A percentile compares a stretch with the other conserved stretches of the same genome.
Evolutionary conservation across 306 rosid species (phyloP).

Genomic region (Adenanthera pavonina): DNA sequence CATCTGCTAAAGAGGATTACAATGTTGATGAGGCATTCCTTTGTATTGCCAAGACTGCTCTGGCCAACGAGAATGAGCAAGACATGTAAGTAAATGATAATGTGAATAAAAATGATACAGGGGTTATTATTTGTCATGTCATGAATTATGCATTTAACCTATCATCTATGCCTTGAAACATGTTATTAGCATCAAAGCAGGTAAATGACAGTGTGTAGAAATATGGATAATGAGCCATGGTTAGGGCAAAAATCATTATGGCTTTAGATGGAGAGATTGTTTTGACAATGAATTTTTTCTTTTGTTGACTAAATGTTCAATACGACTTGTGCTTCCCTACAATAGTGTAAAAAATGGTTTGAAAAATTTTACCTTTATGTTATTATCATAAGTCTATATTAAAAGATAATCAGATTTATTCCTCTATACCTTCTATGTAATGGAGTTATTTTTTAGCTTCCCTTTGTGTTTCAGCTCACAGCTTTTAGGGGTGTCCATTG

Average conservation of each 20-base stretch:
- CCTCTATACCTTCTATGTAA: background rate
- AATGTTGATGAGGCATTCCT: conserved; percentile 90
- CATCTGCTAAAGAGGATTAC: conserved; percentile 91
- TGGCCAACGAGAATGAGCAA: conserved; percentile 79
- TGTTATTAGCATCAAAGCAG: background rate
- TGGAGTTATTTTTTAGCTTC: background rate
- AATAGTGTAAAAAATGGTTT: background rate
- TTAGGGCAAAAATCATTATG: background rate
- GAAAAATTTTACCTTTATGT: background rate
- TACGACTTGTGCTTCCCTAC: background rate
- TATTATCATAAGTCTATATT: background rate
- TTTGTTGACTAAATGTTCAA: background rate
- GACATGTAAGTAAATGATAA: conserved; percentile 69
- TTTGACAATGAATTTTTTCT: background rate
- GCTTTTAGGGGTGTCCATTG: background rate
- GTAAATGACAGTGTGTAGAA: background rate
- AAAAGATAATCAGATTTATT: background rate
- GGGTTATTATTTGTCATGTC: background rate
- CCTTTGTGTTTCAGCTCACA: background rate
- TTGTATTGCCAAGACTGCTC: conserved; percentile 83
- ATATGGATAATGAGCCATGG: background rate
- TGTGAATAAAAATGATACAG: background rate
- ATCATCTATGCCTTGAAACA: background rate
- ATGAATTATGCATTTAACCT: background rate
- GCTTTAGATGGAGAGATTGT: background rate